Evolutionary conservation across 2,329 filamentous ascomycete species (phyloP), one percentile per base, ranked within the genome.

Genomic region (Colletotrichum sp.): DNA sequence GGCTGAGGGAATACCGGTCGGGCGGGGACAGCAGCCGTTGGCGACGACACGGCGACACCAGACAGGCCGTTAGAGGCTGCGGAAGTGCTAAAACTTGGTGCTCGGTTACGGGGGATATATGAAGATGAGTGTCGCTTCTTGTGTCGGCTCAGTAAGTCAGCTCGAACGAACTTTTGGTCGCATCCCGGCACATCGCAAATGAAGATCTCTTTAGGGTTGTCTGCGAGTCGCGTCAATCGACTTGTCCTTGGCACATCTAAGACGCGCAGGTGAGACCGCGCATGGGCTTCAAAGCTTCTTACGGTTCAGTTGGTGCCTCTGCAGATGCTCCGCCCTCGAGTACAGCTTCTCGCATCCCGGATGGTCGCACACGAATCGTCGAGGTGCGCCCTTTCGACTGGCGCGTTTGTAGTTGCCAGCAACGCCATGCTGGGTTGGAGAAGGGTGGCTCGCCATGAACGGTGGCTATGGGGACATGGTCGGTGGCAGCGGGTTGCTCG

Each of bases 231-330:
- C 44, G 74, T 76, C 64, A 76, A 70, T 44, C 0, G 44, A 16
- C 16, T 0, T 16, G n/a, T 24, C 13, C 62, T 36, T 39, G 32
- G 32, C 34, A 36, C 73, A 75, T 76, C 68, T 74, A 65, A 73
- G 24, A 39, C 62, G 24, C 55, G 34, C 62, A 21, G 64, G 34
- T 24, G n/a, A 34, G 49, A 57, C 52, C 6, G 8, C 44, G 34
- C 63, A 60, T 32, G 18, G 39, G 30, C 13, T 13, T 24, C 44
- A 62, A 55, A 49, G 24, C 32, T 26, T 34, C 68, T 77, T 36
- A 88, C 94, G 95, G 82, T 96, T 96, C 81, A 96, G 83, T 85
- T 96, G 94, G 85, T 96, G 95, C 66, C 95, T 89, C 85, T 96
- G 95, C 72, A 96, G 88, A 85, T 96, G 95, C 84, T 96, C 95